Base-by-base conservation (phyloP, 371 early-diverging fungal genomes). In the Mortierella polycephala region DNA sequence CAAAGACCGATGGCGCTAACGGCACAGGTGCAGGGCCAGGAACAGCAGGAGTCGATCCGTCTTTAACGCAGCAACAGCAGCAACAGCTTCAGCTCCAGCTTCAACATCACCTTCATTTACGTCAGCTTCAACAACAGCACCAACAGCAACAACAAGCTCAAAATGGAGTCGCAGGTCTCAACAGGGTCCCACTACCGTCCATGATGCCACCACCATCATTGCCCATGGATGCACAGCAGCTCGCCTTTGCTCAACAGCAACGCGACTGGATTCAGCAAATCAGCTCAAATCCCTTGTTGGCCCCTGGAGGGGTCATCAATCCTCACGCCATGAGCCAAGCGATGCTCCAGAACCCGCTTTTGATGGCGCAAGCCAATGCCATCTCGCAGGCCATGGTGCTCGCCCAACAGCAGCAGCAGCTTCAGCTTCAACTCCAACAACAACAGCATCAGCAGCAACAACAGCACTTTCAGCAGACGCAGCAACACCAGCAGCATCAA, bases 61-160 rank as follows among this genome's bases (percentile, higher is more conserved):
- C 75, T 1, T 12, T 75, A n/a, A 75, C 70, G 13, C 71, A 71
- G 40, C 84, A 69, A 49, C 67, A 72, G 23, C 73, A 71, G 44
- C 74, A 68, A 52, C 72, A 74, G 53, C 72, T 66, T 59, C 71
- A 62, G 50, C 61, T 67, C 50, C 84, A 77, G 66, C 73, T 71
- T 40, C 79, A 69, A 61, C 83, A 61, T 63, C 82, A 69, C 73
- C 79, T 77, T 49, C 85, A 79, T 60, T 80, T 61, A 68, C 82
- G 56, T 44, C 81, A 64, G 65, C 69, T 59, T 49, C 82, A 69
- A 54, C 67, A 71, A 21, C 77, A 76, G 30, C 77, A 76, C 39
- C 77, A 74, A 12, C 75, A 70, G n/a, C 71, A 64, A 37, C 69
- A 74, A 23, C 67, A 67, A 21, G 60, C 18, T 8, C 59, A 50